Base-by-base conservation (phyloP, 2,329 filamentous ascomycete species). In the Arachnopeziza araneosa region DNA sequence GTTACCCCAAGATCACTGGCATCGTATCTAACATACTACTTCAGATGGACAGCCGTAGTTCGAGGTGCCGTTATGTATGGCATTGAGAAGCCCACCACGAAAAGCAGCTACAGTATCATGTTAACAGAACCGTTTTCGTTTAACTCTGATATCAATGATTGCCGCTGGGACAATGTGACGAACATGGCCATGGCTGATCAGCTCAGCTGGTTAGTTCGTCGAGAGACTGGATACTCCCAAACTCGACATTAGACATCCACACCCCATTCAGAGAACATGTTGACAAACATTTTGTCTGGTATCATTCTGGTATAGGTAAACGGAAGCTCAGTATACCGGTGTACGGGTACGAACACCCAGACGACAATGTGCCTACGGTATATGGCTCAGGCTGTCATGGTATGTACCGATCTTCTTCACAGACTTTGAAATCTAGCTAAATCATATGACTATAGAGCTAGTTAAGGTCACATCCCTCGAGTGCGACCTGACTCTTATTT, bases 41-140 rank as follows among this genome's bases (percentile, higher is more conserved):
- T 9, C 6, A 61, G 56, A 51, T 62, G 57, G 69, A 59, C 60
- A 1, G 60, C 60, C 22, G 60, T 62, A 5, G 60, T 62, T 14
- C 60, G 53, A 54, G 60, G 69, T 19, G 67, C 69, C 10, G 65
- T 68, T 2, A 59, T 69, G n/a, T 68, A 61, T 32, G 69, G 68
- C 21, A 66, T 71, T 24, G 68, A 70, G 55, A 70, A 36, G 1
- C 21, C 52, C 24, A 22, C 2, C 52, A 57, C 17, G 52, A 50
- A 21, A 67, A 62, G 24, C 53, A 64, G 60, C 44, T 71, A 70
- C 52, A 67, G 66, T 30, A 60, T 70, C 22, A 57, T 55, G 10
- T 23, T 55, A 14, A 55, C 55, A 36, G 55, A 24, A 24, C 26
- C 52, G 17, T 58, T 52, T 54, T 58, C 59, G 19, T 17, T 24